phyloP scores from a whole-genome alignment of 225 moss, liverwort and hornwort species.

The Marchantia polymorpha region DNA sequence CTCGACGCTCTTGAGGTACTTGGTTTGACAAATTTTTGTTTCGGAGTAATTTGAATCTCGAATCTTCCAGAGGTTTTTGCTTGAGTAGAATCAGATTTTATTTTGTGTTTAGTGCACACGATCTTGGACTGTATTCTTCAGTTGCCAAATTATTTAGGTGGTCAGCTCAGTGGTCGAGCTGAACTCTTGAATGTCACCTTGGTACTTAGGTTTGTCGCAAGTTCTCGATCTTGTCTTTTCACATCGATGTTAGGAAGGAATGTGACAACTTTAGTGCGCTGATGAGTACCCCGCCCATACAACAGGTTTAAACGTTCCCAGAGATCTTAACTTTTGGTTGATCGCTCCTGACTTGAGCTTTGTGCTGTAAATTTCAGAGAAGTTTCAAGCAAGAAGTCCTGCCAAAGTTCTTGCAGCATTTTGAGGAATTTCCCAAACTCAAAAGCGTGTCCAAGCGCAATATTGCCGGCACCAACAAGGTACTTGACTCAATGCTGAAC shows the following conservation, averaged over 20 bases:
- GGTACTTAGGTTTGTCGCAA: background rate
- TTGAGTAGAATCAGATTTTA: too few relatives aligned
- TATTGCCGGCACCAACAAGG: conserved; percentile 51
- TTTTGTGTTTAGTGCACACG: too few relatives aligned
- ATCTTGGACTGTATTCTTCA: too few relatives aligned
- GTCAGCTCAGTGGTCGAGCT: background rate
- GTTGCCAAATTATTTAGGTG: too few relatives aligned
- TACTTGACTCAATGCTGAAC: conserved; percentile 16
- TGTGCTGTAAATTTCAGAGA: conserved; percentile 48
- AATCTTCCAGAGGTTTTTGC: too few relatives aligned
- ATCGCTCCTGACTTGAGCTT: background rate
- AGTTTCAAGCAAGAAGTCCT: conserved; percentile 77
- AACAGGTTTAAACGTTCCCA: too few relatives aligned
- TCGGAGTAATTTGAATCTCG: too few relatives aligned
- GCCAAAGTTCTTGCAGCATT: conserved; percentile 63
- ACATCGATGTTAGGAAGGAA: background rate
- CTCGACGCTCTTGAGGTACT: conserved; percentile 85
- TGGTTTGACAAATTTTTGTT: too few relatives aligned
- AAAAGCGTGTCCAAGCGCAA: conserved; percentile 48
- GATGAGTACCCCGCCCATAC: background rate
- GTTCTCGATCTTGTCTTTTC: background rate
- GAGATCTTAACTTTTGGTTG: background rate
- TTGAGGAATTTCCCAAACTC: conserved; percentile 69
- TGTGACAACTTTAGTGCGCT: too few relatives aligned
- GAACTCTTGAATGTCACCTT: background rate